phyloP scores from a whole-genome alignment of 495 filamentous ascomycete genomes.

The Daldinia caldariorum region DNA sequence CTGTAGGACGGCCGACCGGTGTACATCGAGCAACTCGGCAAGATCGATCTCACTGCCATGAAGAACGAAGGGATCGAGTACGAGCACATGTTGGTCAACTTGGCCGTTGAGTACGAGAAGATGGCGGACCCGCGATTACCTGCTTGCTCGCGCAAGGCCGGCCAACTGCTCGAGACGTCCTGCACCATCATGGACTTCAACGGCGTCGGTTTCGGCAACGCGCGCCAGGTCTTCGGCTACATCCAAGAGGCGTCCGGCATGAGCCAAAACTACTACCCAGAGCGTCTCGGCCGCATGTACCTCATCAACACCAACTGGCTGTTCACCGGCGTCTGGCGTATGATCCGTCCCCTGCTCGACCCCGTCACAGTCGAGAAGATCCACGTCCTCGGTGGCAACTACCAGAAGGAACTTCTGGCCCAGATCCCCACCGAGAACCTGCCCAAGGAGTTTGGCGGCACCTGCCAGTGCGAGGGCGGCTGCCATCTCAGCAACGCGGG shows the following conservation, averaged over 20 bases:
- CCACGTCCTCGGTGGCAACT: constrained; percentile 82
- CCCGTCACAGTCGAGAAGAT: constrained; percentile 97
- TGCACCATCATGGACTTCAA: constrained; percentile 98
- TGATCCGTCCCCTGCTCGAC: constrained; percentile 92
- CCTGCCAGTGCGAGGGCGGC: constrained; percentile 82
- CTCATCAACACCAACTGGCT: constrained; percentile 98
- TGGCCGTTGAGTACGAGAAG: constrained; percentile 97
- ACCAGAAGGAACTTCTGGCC: constrained; percentile 81
- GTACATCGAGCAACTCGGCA: constrained; percentile 96
- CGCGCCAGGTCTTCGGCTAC: constrained; percentile 78
- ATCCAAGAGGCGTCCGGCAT: constrained; percentile 73
- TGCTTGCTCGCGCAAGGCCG: constrained; percentile 92
- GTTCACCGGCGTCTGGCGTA: constrained; percentile 81
- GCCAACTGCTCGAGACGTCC: constrained; percentile 91
- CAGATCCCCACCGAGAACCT: constrained; percentile 94
- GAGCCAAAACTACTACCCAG: constrained; percentile 97
- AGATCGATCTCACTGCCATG: constrained; percentile 89
- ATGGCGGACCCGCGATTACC: constrained; percentile 90
- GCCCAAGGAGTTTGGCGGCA: constrained; percentile 85
- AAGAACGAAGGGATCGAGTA: constrained; percentile 86
- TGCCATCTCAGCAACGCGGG: constrained; percentile 89
- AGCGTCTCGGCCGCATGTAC: constrained; percentile 87
- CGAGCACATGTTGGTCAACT: constrained; percentile 94
- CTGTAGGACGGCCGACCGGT: constrained; percentile 90
- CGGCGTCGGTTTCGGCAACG: constrained; percentile 85